Evolutionary conservation across 768 basidiomycete genomes (phyloP), one percentile per base, ranked within the genome.

Genomic region (Asterophora lycoperdoides): DNA sequence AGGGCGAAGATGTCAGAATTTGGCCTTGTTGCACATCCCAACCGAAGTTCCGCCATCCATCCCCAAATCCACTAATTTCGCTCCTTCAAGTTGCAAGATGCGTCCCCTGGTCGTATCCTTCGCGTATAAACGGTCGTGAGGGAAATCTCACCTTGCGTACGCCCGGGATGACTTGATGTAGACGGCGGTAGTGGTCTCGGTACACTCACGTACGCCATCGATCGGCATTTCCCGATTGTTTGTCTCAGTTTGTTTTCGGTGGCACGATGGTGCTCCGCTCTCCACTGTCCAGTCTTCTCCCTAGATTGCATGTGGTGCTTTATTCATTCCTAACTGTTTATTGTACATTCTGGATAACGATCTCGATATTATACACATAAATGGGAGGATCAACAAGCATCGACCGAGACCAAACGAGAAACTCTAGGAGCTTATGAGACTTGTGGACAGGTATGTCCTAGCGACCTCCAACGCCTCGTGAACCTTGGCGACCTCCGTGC

Each of bases 391-490:
- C 28, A 4, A 33, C 11, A 33, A 29, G 9, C 15, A 29, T 15
- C 18, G 1, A 19, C 4, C 23, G 26, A 34, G 4, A 6, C 17
- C 23, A 29, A 14, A 23, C 23, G 3, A 3, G 23, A 23, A 23
- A 23, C 23, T 6, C 23, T n/a, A n/a, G n/a, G 9, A 2, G 18
- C 10, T 47, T 28, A 53, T 15, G 42, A 35, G 26, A 19, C 33
- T 51, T 30, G 35, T 26, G 6, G 51, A 53, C n/a, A 74, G 41
- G 55, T 74, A 75, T 42, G 69, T 61, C 53, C 69, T 68, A 3
- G 89, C 91, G 18, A 73, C 71, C 47, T 58, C 61, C 15, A 92
- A 57, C 1, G 89, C 93, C 51, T 87, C 89, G 13, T 76, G 68
- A 2, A 92, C 68, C 66, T 78, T 84, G 19, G 66, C 67, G 1